Evolutionary conservation across 352 stramenopile genomes (phyloP).

Genomic region (Globisporangium radiosum): DNA sequence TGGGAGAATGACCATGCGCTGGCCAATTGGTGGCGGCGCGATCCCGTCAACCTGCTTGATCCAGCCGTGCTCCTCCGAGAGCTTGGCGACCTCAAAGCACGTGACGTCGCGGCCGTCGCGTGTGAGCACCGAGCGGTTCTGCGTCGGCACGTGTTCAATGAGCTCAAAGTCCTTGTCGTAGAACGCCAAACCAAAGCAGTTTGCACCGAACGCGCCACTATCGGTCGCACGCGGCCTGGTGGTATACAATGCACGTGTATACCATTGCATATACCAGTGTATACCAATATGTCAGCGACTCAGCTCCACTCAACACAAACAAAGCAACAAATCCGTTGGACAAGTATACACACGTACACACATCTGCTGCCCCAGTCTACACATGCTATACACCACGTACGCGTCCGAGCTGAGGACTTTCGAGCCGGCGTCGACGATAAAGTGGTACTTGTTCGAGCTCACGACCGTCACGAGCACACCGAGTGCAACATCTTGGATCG

Average conservation of each 20-base stretch:
- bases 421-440: slow-evolving; percentile 66
- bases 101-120: slow-evolving; percentile 29
- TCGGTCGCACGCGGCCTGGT: slow-evolving; percentile 15
- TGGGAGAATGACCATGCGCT: slow-evolving; percentile 52
- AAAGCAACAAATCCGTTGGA: neutral
- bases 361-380: too few relatives aligned
- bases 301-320: too few relatives aligned
- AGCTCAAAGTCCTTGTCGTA: slow-evolving; percentile 62
- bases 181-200: slow-evolving; percentile 59
- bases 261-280: too few relatives aligned
- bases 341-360: neutral
- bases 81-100: slow-evolving; percentile 62
- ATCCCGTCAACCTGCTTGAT: slow-evolving; percentile 49
- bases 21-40: slow-evolving; percentile 36
- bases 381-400: slow-evolving; percentile 15
- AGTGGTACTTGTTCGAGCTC: slow-evolving; percentile 66
- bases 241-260: too few relatives aligned
- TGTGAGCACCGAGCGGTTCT: slow-evolving; percentile 22
- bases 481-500: slow-evolving; percentile 52
- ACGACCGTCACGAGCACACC: slow-evolving; percentile 58
- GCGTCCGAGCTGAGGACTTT: slow-evolving; percentile 64
- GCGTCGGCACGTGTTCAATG: slow-evolving; percentile 40
- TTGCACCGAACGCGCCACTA: slow-evolving; percentile 34
- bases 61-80: slow-evolving; percentile 77
- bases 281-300: too few relatives aligned